Conservation (phyloP, 1,139 yeast genomes). For the Scheffersomyces insectosa region DNA sequence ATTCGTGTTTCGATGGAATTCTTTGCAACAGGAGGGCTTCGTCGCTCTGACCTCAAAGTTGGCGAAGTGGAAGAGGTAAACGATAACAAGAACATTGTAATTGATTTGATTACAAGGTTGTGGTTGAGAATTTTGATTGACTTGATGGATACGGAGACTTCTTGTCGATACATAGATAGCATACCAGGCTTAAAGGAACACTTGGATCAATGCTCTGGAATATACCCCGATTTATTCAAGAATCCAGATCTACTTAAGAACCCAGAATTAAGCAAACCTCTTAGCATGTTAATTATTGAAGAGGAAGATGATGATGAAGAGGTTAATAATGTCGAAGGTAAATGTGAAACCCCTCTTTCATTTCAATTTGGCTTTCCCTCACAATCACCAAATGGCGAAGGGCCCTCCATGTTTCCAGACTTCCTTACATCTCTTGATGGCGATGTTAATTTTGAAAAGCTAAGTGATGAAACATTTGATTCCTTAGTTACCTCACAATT, state of each 20-base stretch:
- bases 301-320: no score
- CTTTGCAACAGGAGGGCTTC: conserved; percentile 2
- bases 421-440: background rate
- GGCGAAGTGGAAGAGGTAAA: conserved; percentile 2
- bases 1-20: conserved; percentile 17
- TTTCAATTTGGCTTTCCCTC: no score
- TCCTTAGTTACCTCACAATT: conserved; percentile 13
- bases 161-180: no score
- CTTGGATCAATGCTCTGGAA: conserved; percentile 10
- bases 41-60: background rate
- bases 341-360: no score
- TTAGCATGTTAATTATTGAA: no score
- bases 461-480: conserved; percentile 12
- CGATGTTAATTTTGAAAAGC: conserved; percentile 2
- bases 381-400: no score
- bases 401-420: background rate
- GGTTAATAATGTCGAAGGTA: no score
- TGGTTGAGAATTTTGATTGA: no score
- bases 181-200: conserved; percentile 13
- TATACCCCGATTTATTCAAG: conserved; percentile 18
- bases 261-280: background rate
- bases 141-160: no score
- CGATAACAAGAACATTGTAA: no score
- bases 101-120: no score
- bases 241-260: background rate